Conservation (phyloP, 345 rosid species). For the Rhizophora apiculata region DNA sequence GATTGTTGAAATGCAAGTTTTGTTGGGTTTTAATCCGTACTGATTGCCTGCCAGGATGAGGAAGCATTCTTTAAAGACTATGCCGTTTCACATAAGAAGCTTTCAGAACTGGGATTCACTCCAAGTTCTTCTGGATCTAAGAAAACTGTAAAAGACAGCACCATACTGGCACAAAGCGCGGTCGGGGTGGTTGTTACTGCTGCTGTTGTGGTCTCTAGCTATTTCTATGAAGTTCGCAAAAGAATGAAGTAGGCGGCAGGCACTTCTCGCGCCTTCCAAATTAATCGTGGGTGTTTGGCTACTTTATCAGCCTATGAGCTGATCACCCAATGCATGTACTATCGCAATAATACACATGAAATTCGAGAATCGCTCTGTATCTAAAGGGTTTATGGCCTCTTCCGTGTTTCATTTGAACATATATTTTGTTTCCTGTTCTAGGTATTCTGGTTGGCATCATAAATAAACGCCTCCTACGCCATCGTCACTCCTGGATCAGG, state of each 20-base stretch:
- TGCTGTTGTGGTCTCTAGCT: slow-evolving; percentile 75
- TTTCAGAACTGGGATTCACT: slow-evolving; percentile 79
- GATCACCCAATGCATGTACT: neutral
- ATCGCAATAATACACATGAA: neutral
- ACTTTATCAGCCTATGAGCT: slow-evolving; percentile 12
- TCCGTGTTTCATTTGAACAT: neutral
- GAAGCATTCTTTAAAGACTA: slow-evolving; percentile 79
- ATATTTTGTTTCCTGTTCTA: neutral
- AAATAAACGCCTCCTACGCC: neutral
- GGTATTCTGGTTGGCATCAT: neutral
- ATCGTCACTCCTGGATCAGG: neutral
- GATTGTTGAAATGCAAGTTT: too few relatives aligned
- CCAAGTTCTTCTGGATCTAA: slow-evolving; percentile 44
- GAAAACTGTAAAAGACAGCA: slow-evolving; percentile 41
- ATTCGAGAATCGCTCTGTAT: neutral
- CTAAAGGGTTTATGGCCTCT: too few relatives aligned
- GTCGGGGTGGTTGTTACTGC: slow-evolving; percentile 80
- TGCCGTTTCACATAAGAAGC: slow-evolving; percentile 76
- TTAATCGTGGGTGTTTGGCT: neutral
- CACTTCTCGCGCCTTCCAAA: neutral
- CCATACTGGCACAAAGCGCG: slow-evolving; percentile 66
- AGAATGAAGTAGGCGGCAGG: slow-evolving; percentile 40
- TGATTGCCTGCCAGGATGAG: slow-evolving; percentile 57
- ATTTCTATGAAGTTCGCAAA: slow-evolving; percentile 73
- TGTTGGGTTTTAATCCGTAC: too few relatives aligned